Conservation (phyloP, 352 stramenopile species). For the Pythium guiyangense region DNA sequence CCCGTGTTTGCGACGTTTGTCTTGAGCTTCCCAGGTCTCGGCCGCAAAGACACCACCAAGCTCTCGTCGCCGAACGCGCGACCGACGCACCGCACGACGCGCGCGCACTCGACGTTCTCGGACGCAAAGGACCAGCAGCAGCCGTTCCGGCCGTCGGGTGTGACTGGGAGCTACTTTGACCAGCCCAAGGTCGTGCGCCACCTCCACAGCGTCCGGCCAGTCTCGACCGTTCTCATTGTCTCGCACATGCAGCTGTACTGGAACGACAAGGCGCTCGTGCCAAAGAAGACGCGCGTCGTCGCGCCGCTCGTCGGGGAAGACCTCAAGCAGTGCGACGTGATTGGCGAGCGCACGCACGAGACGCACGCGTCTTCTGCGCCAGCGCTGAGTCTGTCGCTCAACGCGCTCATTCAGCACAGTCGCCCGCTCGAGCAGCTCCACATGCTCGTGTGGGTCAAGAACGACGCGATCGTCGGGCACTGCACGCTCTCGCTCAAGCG, state of each 20-base stretch:
- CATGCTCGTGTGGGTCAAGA: constrained; percentile 84
- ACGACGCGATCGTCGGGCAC: constrained; percentile 73
- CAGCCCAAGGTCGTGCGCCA: constrained; percentile 64
- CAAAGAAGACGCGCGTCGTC: constrained; percentile 74
- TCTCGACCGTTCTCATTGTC: constrained; percentile 67
- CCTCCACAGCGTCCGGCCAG: constrained; percentile 45
- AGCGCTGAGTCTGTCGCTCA: constrained; percentile 58
- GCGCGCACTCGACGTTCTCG: constrained; percentile 42
- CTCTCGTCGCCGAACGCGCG: neutral
- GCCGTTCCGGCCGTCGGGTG: constrained; percentile 3
- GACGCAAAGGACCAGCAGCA: constrained; percentile 21
- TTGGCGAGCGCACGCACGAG: constrained; percentile 55
- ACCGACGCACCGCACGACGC: constrained; percentile 25
- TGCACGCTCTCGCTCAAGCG: constrained; percentile 80
- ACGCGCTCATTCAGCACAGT: constrained; percentile 68
- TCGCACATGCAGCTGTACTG: constrained; percentile 75
- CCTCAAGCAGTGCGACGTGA: constrained; percentile 69
- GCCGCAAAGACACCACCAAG: constrained; percentile 9
- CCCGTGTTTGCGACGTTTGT: constrained; percentile 75
- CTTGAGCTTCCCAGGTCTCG: constrained; percentile 53
- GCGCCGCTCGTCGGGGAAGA: constrained; percentile 75
- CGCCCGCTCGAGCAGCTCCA: constrained; percentile 70
- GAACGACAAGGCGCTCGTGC: constrained; percentile 68
- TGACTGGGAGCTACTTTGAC: constrained; percentile 71
- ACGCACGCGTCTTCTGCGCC: constrained; percentile 13